Percentiles rank a stretch among this genome's conserved stretches.
Evolutionary conservation across 2,329 filamentous ascomycete species (phyloP).

Genomic region (Claviceps africana): DNA sequence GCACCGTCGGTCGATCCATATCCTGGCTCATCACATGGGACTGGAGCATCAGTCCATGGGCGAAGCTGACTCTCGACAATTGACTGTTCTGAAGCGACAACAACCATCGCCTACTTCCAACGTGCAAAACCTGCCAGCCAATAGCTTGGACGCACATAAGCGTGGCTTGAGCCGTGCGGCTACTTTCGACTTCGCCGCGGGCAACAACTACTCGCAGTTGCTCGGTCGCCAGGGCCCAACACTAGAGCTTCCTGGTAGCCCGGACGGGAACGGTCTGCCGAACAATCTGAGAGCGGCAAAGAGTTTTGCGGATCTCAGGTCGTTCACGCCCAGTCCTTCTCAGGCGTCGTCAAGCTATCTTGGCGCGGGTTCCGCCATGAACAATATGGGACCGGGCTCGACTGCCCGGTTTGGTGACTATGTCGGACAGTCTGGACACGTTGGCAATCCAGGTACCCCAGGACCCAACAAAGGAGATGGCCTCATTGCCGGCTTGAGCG

Average conservation of each 20-base stretch:
- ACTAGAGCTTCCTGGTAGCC: conserved; percentile 77
- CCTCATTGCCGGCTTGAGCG: conserved; percentile 34
- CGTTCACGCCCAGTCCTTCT: conserved; percentile 87
- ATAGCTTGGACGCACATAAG: conserved; percentile 62
- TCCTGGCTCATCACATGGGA: conserved; percentile 87
- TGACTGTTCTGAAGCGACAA: conserved; percentile 69
- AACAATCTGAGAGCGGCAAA: conserved; percentile 85
- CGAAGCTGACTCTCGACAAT: conserved; percentile 71
- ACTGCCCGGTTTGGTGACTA: conserved; percentile 33
- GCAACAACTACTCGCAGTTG: conserved; percentile 54
- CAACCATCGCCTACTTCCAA: conserved; percentile 37
- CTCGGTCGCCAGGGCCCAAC: conserved; percentile 72
- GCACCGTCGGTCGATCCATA: conserved; percentile 83
- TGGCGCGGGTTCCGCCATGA: conserved; percentile 30
- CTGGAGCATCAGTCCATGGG: conserved; percentile 84
- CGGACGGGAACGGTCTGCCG: conserved; percentile 44
- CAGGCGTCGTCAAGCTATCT: conserved; percentile 70
- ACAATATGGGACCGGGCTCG: conserved; percentile 33
- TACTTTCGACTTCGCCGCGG: conserved; percentile 90
- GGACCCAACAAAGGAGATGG: conserved; percentile 25
- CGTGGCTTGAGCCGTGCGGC: conserved; percentile 82
- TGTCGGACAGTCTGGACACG: conserved; percentile 21
- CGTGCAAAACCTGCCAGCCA: conserved; percentile 45
- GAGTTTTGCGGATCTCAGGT: conserved; percentile 89
- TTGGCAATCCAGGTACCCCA: conserved; percentile 23